phyloP scores from a whole-genome alignment of 148 eudicot species.

The Vaccinium vitisidaea region DNA sequence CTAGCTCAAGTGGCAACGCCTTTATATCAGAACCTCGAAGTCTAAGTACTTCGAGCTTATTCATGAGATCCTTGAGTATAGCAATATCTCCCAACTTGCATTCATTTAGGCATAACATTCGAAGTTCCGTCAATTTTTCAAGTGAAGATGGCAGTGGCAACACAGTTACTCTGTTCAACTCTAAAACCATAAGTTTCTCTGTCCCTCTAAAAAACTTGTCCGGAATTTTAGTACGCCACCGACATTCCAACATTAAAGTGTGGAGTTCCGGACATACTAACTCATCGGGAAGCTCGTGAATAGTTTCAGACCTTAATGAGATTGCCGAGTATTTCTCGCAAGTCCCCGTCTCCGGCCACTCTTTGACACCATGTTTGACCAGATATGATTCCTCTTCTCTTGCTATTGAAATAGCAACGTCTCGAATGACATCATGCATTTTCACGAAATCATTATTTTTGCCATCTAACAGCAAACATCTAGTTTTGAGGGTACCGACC shows the following conservation, averaged over 20 bases:
- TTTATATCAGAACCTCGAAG: background rate
- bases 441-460: background rate
- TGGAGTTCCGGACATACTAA: conserved; percentile 9
- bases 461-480: conserved; percentile 14
- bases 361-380: conserved; percentile 3
- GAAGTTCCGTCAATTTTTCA: background rate
- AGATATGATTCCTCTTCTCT: background rate
- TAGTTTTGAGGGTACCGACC: conserved; percentile 6
- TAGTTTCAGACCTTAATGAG: background rate
- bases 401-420: conserved; percentile 15
- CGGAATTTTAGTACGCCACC: background rate
- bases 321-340: background rate
- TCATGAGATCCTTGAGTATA: background rate
- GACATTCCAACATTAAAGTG: conserved; percentile 12
- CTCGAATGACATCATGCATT: conserved; percentile 27
- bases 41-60: conserved; percentile 5
- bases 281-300: background rate
- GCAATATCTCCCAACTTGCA: background rate
- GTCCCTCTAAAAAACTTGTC: background rate
- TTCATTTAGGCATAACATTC: background rate
- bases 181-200: conserved; percentile 12
- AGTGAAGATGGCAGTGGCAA: conserved; percentile 8
- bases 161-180: background rate
- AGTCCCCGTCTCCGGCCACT: background rate
- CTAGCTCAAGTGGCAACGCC: background rate